Evolutionary conservation across 768 basidiomycete genomes (phyloP), one percentile per base, ranked within the genome.

Genomic region (Russula ochroleuca): DNA sequence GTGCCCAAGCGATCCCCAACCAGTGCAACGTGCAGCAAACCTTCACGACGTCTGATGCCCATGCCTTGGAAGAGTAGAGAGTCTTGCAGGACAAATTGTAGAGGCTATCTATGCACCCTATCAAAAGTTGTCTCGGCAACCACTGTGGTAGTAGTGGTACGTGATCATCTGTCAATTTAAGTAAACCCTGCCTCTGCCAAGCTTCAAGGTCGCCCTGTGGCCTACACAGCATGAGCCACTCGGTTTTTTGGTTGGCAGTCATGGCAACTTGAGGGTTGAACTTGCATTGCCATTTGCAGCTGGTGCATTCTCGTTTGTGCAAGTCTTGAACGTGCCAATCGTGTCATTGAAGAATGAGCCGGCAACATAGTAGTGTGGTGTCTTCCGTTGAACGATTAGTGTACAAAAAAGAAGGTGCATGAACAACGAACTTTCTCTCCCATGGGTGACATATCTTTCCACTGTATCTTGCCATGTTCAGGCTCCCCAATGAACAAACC

Each of bases 381-480:
- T 78, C 85, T 87, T 56, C n/a, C 19, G 23, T 19, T 40, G 2
- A 1, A n/a, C 3, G 31, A 49, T 64, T 33, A 59, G 33, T 43
- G 21, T 25, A 31, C 21, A 13, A 6, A 28, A 43, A 21, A 6
- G 38, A 35, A 52, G n/a, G 17, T 9, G 31, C 5, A 13, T 43
- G 23, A 28, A 38, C 21, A 14, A 60, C 75, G 21, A 45, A 88
- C 90, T 80, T 92, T 91, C 61, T 92, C 90, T 23, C 90, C 90
- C 87, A 92, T 88, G 1, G 88, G 84, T 0, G 88, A 88, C 91
- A 93, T 91, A 69, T 92, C 91, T 72, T 92, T 92, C 63, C 90
- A 77, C 67, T 91, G 78, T 57, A 94, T 86, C 70, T 86, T 92
- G 33, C 92, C 89, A 51, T 86, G 81, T 45, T 91, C 89, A 2